phyloP scores from a whole-genome alignment of 495 filamentous ascomycete species.

The Trypethelium eluteriae region DNA sequence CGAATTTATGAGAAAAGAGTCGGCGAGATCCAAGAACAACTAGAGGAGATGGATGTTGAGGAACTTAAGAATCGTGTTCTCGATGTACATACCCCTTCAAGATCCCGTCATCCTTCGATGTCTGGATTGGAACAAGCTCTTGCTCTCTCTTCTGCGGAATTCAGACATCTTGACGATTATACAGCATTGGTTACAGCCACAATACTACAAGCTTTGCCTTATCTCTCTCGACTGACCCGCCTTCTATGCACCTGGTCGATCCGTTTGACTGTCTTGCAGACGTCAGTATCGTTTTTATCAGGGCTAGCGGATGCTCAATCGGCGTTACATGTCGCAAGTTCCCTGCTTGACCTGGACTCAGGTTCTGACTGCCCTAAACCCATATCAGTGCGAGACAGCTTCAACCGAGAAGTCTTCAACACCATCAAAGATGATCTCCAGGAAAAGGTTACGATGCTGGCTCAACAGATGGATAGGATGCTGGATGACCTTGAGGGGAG shows the following conservation, averaged over 20 bases:
- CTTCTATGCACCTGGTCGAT: constrained; percentile 68
- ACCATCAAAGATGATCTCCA: constrained; percentile 47
- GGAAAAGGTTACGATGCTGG: constrained; percentile 60
- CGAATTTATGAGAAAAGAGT: constrained; percentile 62
- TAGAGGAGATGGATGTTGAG: constrained; percentile 77
- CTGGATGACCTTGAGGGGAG: constrained; percentile 77
- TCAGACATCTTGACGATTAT: constrained; percentile 66
- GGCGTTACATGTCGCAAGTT: constrained; percentile 56
- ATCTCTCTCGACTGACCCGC: constrained; percentile 61
- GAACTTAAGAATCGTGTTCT: constrained; percentile 86
- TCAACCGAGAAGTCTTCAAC: constrained; percentile 19
- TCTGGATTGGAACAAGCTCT: constrained; percentile 44
- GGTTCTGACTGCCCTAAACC: neutral
- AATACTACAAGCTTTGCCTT: constrained; percentile 75
- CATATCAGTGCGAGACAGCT: neutral
- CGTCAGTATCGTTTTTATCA: constrained; percentile 60
- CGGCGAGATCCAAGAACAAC: constrained; percentile 65
- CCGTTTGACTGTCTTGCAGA: constrained; percentile 63
- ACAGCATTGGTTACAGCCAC: constrained; percentile 84
- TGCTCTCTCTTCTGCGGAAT: constrained; percentile 28
- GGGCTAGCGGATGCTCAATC: constrained; percentile 56
- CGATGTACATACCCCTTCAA: constrained; percentile 59
- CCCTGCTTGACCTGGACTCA: constrained; percentile 39
- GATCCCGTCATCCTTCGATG: constrained; percentile 48
- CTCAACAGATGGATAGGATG: constrained; percentile 68